Percentiles rank a stretch among this genome's conserved stretches.
phyloP scores from a whole-genome alignment of 2,329 filamentous ascomycete species.

The Hirsutella minnesotensis region DNA sequence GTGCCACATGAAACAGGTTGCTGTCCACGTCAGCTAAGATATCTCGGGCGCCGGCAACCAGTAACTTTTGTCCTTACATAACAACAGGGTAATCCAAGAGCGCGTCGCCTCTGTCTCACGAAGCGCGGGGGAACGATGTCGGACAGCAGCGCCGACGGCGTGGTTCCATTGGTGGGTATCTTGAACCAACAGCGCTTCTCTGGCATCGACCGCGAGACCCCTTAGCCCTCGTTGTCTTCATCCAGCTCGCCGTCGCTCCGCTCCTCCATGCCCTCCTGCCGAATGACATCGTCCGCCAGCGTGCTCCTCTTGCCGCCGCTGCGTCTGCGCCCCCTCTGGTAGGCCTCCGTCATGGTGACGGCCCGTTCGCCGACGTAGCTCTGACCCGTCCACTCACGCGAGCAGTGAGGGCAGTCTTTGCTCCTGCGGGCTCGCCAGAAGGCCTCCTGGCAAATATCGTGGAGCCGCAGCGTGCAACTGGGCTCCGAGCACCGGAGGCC shows the following conservation, averaged over 20 bases:
- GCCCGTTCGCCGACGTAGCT: slow-evolving; percentile 45
- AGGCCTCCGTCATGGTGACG: slow-evolving; percentile 40
- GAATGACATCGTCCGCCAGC: slow-evolving; percentile 22
- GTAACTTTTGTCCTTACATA: no score
- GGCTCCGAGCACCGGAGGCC: slow-evolving; percentile 64
- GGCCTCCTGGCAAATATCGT: slow-evolving; percentile 62
- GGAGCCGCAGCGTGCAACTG: slow-evolving; percentile 59
- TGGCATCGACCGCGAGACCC: no score
- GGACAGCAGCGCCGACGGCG: no score
- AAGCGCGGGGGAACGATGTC: no score
- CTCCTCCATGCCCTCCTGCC: slow-evolving; percentile 9
- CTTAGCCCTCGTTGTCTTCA: background rate
- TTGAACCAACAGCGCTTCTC: background rate
- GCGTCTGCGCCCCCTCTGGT: slow-evolving; percentile 29
- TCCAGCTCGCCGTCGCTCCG: slow-evolving; percentile 4
- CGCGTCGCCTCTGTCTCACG: no score
- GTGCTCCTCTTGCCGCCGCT: slow-evolving; percentile 18
- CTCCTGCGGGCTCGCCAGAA: slow-evolving; percentile 58
- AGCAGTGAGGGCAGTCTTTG: slow-evolving; percentile 53
- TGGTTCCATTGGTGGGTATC: background rate
- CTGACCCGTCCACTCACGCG: slow-evolving; percentile 34
- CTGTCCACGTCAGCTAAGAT: background rate
- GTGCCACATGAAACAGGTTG: background rate
- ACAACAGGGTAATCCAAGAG: no score
- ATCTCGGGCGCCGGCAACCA: no score